Base-by-base conservation (phyloP, 2,329 filamentous ascomycete species). In the Sordariomycetes sp. region DNA sequence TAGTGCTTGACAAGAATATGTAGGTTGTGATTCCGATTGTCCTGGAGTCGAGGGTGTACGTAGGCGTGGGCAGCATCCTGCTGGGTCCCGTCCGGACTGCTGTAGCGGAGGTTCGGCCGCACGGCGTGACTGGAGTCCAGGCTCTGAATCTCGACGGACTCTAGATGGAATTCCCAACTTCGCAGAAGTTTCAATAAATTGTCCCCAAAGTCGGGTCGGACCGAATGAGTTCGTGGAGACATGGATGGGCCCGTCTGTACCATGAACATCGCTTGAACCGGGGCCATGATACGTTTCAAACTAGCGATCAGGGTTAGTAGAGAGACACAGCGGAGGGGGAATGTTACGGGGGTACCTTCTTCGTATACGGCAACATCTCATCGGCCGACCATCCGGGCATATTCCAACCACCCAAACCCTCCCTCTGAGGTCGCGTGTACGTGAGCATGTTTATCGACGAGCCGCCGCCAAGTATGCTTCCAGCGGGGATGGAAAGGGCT, bases 11-110 rank as follows among this genome's bases (percentile, higher is more conserved):
- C 70, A 2, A 83, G 67, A 7, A 84, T 72, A 56, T 82, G 76
- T 1, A 85, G 70, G 55, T 81, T 80, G 0, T 75, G 73, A 57
- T 76, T 70, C n/a, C 74, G 65, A 3, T 73, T 63, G 57, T 71
- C 70, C 55, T 68, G 0, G 34, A 81, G 65, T 39, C 75, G 70
- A 0, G 78, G 76, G 60, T 81, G 79, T 8, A 84, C 61, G 59
- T 81, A 84, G 17, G 69, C 63, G 59, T 78, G 74, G 0, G 81
- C 81, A 1, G 80, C 69, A 61, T 85, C 81, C 62, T 82, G 79
- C 20, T 81, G 75, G 50, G 70, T 70, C n/a, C 80, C 80, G 2
- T 80, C 74, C 0, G 61, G 63, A 0, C 59, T 63, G 7, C 82
- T 71, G 60, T 78, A 82, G 24, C 73, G 68, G 24, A 72, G 63